Evolutionary conservation across 2,329 filamentous ascomycete species (phyloP), one percentile per base, ranked within the genome.

Genomic region (Claviceps pusilla): DNA sequence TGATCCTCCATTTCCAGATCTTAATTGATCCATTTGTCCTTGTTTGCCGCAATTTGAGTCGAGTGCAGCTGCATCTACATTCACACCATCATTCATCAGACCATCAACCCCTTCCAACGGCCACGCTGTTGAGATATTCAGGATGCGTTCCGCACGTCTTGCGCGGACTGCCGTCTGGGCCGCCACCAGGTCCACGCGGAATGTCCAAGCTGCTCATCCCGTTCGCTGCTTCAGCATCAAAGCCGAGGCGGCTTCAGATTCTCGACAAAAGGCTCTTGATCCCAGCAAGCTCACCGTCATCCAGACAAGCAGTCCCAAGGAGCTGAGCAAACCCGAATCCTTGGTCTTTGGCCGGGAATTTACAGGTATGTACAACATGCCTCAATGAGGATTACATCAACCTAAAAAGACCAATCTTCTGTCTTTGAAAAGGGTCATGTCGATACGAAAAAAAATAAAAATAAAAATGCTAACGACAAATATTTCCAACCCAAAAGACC

Each of bases 341-440:
- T 82, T 98, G 54, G 76, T 97, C 59, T 98, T 98, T 69, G 93
- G 93, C 59, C 80, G 80, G 60, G 85, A 83, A 51, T 98, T 98
- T 71, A 95, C 93, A 64, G 89, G 89, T 90, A 52, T 46, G 57
- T 49, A 46, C 43, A 3, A 7, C 4, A 7, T 12, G 14, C 4
- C 24, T 12, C 6, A 6, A n/a, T 7, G 7, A 11, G 19, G 29
- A 24, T 28, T 14, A 28, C 24, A 46, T 10, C 11, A 33, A 19
- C 19, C 19, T 19, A 19, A 19, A 19, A 19, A 19, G 19, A 19
- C 1, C 19, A 19, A 19, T 19, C 19, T 19, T 19, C 19, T 19
- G 19, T 19, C 19, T 19, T 19, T 19, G 19, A 19, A 19, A 19
- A 19, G 19, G 19, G 19, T 19, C 1, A 19, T 19, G 19, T 19